Evolutionary conservation across 345 rosid species (phyloP).

Genomic region (Linum usitatissimum): DNA sequence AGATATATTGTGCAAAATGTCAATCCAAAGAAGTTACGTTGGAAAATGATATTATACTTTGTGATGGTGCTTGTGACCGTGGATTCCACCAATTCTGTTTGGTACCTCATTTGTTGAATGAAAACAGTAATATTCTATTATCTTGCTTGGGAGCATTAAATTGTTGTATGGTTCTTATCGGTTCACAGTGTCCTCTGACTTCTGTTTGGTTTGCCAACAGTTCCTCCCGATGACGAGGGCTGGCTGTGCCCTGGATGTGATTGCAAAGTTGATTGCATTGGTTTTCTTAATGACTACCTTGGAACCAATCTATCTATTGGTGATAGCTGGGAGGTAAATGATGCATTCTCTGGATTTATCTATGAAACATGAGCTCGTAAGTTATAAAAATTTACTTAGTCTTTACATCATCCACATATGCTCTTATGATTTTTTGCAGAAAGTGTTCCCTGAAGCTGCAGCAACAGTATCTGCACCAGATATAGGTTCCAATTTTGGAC

Average conservation of each 20-base stretch:
- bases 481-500: constrained; percentile 43
- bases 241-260: constrained; percentile 96
- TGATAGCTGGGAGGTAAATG: constrained; percentile 76
- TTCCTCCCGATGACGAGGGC: constrained; percentile 90
- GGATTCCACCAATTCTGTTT: constrained; percentile 91
- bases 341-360: constrained; percentile 4
- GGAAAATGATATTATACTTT: constrained; percentile 87
- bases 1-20: constrained; percentile 98
- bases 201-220: constrained; percentile 25
- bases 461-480: constrained; percentile 38
- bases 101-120: constrained; percentile 74
- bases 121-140: constrained; percentile 59
- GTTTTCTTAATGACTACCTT: constrained; percentile 59
- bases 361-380: background rate
- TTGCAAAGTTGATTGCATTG: constrained; percentile 79
- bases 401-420: constrained; percentile 4
- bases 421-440: constrained; percentile 35
- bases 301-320: constrained; percentile 53
- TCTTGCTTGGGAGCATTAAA: constrained; percentile 15
- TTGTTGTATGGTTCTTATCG: constrained; percentile 7
- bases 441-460: constrained; percentile 82
- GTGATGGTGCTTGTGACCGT: constrained; percentile 93
- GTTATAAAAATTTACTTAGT: background rate
- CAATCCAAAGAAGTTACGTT: constrained; percentile 67
- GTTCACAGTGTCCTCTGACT: constrained; percentile 10